Conservation (phyloP, 164 flowering plant species). For the Buxus sempervirens region DNA sequence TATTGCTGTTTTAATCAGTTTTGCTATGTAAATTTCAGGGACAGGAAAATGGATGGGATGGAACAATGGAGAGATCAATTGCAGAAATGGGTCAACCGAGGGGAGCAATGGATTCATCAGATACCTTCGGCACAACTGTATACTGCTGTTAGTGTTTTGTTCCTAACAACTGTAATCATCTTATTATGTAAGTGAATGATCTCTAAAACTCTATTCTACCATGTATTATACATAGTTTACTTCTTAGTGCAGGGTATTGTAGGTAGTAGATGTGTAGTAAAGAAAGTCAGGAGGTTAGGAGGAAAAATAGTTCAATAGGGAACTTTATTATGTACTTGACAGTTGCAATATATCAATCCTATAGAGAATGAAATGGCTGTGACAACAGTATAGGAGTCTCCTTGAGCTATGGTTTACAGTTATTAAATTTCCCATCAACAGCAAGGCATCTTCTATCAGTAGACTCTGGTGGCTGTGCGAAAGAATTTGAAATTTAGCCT, state of each 20-base stretch:
- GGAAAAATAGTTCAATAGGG: no score
- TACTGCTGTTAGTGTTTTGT: slow-evolving; percentile 36
- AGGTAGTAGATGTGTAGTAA: not conserved
- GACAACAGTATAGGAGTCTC: no score
- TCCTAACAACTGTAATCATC: slow-evolving; percentile 35
- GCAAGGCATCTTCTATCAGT: no score
- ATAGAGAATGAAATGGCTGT: no score
- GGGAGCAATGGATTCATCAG: slow-evolving; percentile 26
- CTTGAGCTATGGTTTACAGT: no score
- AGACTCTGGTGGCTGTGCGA: no score
- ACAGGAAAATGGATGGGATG: slow-evolving; percentile 27
- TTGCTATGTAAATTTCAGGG: not conserved
- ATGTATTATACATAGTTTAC: not conserved
- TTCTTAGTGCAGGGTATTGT: not conserved
- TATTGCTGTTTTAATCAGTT: not conserved
- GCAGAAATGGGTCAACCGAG: slow-evolving; percentile 23
- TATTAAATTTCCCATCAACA: no score
- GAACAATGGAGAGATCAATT: slow-evolving; percentile 31
- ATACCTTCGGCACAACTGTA: slow-evolving; percentile 47
- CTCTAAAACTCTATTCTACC: no score
- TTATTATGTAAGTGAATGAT: slow-evolving; percentile 41
- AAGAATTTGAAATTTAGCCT: no score
- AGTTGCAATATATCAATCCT: no score
- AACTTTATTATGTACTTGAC: no score
- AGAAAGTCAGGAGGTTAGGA: no score